Evolutionary conservation across 2,329 filamentous ascomycete species (phyloP).

Genomic region (Neurospora sp.): DNA sequence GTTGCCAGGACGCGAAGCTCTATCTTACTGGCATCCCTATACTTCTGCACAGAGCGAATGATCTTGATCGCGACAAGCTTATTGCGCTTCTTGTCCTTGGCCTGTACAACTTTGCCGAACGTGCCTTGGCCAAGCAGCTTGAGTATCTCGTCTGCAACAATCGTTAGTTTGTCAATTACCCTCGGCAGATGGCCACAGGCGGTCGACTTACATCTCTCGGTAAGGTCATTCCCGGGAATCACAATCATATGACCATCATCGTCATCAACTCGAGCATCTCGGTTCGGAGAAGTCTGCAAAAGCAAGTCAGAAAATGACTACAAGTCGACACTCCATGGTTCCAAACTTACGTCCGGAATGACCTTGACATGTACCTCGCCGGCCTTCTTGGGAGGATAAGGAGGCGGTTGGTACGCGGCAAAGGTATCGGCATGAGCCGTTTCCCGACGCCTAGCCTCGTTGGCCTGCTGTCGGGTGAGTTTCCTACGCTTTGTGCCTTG

Average conservation of each 20-base stretch:
- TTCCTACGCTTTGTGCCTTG: constrained; percentile 79
- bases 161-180: constrained; percentile 4
- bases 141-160: constrained; percentile 64
- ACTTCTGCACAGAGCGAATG: constrained; percentile 96
- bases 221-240: constrained; percentile 73
- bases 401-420: constrained; percentile 74
- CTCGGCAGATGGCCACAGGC: not conserved
- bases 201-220: constrained; percentile 69
- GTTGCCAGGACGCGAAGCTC: constrained; percentile 90
- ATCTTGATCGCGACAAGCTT: constrained; percentile 91
- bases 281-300: constrained; percentile 32
- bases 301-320: not conserved
- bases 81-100: constrained; percentile 66
- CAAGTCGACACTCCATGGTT: not conserved
- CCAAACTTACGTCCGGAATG: constrained; percentile 49
- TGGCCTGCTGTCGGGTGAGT: constrained; percentile 73
- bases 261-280: constrained; percentile 75
- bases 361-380: constrained; percentile 61
- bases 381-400: constrained; percentile 83
- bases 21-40: constrained; percentile 90
- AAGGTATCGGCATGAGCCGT: constrained; percentile 49
- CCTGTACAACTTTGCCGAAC: constrained; percentile 96
- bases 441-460: constrained; percentile 72
- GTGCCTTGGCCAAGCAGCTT: constrained; percentile 92
- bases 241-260: constrained; percentile 97